Evolutionary conservation across 1,284 basidiomycete genomes (phyloP), one percentile per base, ranked within the genome.

Genomic region (Cutaneotrichosporon mucoides): DNA sequence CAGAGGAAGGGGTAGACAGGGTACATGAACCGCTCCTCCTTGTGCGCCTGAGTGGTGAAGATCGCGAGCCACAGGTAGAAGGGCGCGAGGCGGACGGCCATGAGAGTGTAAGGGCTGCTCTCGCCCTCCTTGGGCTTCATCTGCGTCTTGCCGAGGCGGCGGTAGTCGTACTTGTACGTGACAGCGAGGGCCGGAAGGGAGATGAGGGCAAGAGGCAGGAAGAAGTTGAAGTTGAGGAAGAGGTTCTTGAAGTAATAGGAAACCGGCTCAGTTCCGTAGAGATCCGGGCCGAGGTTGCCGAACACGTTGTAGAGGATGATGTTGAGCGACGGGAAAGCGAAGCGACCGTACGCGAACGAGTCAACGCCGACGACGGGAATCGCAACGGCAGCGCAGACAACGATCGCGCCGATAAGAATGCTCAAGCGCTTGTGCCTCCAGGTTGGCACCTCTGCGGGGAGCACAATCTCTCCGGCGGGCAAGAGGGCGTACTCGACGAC

Each of bases 1-100:
- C 90, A 92, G 55, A 99, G 79, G 47, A 98, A 79, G 0, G 92
- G 88, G 77, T 97, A 99, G 1, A 86, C 88, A 1, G 96, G 95
- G 78, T 88, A 99, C 87, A 99, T 89, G 81, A 99, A 99, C 24
- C 96, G 83, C 75, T 99, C 96, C 77, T 99, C 96, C 80, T 99
- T 99, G 80, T 99, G 96, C 5, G 88, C 79, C 78, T 99, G 96
- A 2, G 82, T 64, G 7, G 85, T 86, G 64, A 99, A 80, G 64
- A 96, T 86, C 3, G 76, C 83, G 50, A 89, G 72, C 94, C 96
- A 99, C 34, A 97, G 68, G 79, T 99, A 98, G 68, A 95, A 84
- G 1, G 93, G 93, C 5, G 84, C 77, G 13, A 98, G 80, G 46
- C 94, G 84, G 56, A 94, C 72, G 0, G 83, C 83, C 44, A 98